Conservation (phyloP, 164 flowering plant genomes). For the Aristolochia contorta region DNA sequence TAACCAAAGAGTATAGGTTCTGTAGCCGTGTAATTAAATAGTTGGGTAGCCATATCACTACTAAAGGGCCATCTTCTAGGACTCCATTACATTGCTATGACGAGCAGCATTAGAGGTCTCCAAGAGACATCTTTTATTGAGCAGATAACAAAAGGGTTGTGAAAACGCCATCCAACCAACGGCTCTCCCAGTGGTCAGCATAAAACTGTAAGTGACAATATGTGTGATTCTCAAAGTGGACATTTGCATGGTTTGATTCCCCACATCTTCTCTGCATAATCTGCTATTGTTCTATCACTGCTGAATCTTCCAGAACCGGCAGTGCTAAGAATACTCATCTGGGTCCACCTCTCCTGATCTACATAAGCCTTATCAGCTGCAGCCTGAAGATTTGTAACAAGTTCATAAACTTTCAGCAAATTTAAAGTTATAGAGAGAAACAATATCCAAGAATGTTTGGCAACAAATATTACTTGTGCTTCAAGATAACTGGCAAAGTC, state of each 20-base stretch:
- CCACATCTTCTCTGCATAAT: constrained; percentile 48
- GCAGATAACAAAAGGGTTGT: too few relatives aligned
- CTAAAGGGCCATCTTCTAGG: too few relatives aligned
- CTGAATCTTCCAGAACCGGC: constrained; percentile 53
- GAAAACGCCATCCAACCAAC: too few relatives aligned
- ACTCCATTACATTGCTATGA: too few relatives aligned
- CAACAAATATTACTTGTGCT: constrained; percentile 35
- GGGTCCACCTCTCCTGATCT: constrained; percentile 46
- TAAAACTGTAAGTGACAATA: too few relatives aligned
- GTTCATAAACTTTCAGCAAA: background rate
- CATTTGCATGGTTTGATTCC: constrained; percentile 41
- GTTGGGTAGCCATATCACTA: too few relatives aligned
- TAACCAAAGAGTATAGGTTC: too few relatives aligned
- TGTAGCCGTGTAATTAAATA: too few relatives aligned
- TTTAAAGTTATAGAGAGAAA: background rate
- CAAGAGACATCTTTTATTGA: too few relatives aligned
- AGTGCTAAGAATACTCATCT: constrained; percentile 47
- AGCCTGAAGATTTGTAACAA: constrained; percentile 20
- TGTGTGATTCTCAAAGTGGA: constrained; percentile 19
- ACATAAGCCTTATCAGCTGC: constrained; percentile 47
- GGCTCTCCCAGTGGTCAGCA: too few relatives aligned
- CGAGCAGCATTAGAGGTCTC: too few relatives aligned
- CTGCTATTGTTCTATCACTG: constrained; percentile 44
- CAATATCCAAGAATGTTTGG: background rate
- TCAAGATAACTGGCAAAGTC: constrained; percentile 51